Evolutionary conservation across 805 yeast genomes (phyloP).

Genomic region (Candida succiphila): DNA sequence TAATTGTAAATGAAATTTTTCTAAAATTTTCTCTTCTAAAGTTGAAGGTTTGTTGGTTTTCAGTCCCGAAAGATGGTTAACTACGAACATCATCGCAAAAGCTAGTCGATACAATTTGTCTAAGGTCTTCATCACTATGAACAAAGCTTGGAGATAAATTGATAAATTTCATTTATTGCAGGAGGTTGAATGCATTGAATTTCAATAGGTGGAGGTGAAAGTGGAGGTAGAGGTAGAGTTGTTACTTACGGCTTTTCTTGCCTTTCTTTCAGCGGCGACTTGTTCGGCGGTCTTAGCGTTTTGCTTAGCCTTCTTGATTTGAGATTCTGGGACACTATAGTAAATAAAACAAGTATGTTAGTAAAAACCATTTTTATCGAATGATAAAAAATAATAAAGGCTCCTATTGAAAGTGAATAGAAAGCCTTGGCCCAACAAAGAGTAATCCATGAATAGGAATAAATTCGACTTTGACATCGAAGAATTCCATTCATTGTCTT

Average conservation of each 20-base stretch:
- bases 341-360: conserved; percentile 8
- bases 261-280: conserved; percentile 72
- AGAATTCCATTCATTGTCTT: too few relatives aligned
- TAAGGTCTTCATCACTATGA: conserved; percentile 37
- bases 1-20: not conserved
- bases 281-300: conserved; percentile 68
- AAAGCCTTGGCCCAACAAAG: not conserved
- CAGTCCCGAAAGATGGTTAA: conserved; percentile 90
- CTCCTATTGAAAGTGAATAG: conserved; percentile 4
- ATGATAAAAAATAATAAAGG: conserved; percentile 5
- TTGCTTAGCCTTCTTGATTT: conserved; percentile 73
- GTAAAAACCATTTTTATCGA: too few relatives aligned
- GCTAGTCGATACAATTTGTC: conserved; percentile 49
- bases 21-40: not conserved
- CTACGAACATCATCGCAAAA: conserved; percentile 60
- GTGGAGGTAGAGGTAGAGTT: not conserved
- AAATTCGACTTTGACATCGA: too few relatives aligned
- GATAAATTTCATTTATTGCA: conserved; percentile 18
- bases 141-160: conserved; percentile 31
- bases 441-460: too few relatives aligned
- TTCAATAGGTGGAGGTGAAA: not conserved
- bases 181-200: not conserved
- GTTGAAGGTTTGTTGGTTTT: too few relatives aligned
- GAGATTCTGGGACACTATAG: conserved; percentile 71
- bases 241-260: conserved; percentile 72